Evolutionary conservation across 305 asterid species (phyloP), one percentile per base, ranked within the genome.

Genomic region (Solanum chacoense): DNA sequence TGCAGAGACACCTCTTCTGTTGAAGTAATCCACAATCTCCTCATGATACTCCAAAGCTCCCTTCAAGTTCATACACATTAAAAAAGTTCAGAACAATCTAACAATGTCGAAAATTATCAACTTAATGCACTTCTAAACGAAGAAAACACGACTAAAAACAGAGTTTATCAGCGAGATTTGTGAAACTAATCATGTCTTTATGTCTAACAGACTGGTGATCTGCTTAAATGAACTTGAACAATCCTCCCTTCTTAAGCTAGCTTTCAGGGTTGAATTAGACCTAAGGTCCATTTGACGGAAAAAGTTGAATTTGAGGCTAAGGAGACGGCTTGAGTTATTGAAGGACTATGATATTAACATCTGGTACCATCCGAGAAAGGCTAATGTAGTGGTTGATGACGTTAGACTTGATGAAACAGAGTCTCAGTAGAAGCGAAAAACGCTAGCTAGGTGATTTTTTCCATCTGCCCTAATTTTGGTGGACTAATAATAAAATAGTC

Each of bases 1-100:
- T 32, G 94, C 77, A 72, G 95, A 93, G 3, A 95, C 98, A 31
- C 97, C 97, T 88, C 93, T 93, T 81, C 85, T 90, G 18, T 72
- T 92, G 85, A 96, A 94, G 93, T 96, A 96, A 5, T 94, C 94
- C 31, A 87, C 92, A 87, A 95, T 91, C 85, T 92, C 97, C 83
- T 94, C 92, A 36, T 92, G 94, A 81, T 92, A 87, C 89, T 90
- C 91, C 94, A 92, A 91, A 87, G 96, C 88, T 50, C 99, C 99
- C 98, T 96, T 88, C 91, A 87, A 89, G 45, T 73, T 16, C 71
- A 81, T 18, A 81, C 22, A 50, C 7, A 31, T 50, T 29, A 0
- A 3, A 83, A 1, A 50, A 29, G 20, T 50, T 83, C 20, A 50
- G 11, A 20, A 31, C 50, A 31, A 8, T 8, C 28, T 45, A 45